These are phyloP conservation scores for Trichophyton simii DNA, from an alignment of 2,329 filamentous ascomycete species.

Conservation along the genomic window DNA sequence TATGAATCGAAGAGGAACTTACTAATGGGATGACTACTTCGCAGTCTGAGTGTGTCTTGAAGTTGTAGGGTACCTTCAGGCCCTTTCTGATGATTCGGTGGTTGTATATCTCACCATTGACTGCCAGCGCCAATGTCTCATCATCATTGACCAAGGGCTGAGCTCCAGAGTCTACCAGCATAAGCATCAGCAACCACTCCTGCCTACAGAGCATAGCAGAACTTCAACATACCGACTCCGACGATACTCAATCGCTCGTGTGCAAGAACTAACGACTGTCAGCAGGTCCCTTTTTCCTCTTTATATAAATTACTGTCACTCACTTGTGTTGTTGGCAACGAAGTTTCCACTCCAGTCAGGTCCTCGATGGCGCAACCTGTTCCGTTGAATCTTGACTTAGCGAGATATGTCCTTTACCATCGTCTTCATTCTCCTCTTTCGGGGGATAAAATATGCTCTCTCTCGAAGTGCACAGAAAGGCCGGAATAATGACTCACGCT, in stretches of 20 bases:
- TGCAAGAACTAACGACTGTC: conserved; percentile 60
- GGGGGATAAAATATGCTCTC: neutral
- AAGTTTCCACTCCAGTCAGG: conserved; percentile 99
- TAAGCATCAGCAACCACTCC: conserved; percentile 6
- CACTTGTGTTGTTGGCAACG: conserved; percentile 83
- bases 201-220: conserved; percentile 6
- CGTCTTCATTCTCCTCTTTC: neutral
- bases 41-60: conserved; percentile 98
- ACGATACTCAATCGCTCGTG: conserved; percentile 98
- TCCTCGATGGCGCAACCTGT: conserved; percentile 82
- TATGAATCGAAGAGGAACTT: conserved; percentile 27
- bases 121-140: conserved; percentile 73
- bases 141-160: conserved; percentile 92
- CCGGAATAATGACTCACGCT: conserved; percentile 50
- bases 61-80: conserved; percentile 74
- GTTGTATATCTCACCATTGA: conserved; percentile 99
- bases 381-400: conserved; percentile 1
- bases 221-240: conserved; percentile 60
- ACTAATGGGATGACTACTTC: conserved; percentile 97
- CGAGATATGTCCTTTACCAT: neutral
- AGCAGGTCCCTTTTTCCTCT: neutral
- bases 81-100: conserved; percentile 86
- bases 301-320: conserved; percentile 20
- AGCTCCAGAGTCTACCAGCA: conserved; percentile 65
- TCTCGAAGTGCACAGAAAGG: neutral